Conservation (phyloP, 163 green algal species). For the Botryococcus braunii region DNA sequence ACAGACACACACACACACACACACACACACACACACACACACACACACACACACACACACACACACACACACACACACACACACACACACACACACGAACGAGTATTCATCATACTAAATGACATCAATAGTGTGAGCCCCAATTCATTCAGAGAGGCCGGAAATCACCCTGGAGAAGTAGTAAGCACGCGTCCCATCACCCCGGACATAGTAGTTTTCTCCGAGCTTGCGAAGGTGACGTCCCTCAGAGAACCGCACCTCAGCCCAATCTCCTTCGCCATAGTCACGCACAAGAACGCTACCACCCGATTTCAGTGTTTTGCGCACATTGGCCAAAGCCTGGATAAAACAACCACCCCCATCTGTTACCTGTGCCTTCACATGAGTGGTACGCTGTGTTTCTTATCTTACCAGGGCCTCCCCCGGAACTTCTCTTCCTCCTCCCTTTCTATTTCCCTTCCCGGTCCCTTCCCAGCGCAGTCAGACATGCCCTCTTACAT, state of each 20-base stretch:
- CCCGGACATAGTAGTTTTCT: conserved; percentile 54
- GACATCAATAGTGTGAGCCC: neutral
- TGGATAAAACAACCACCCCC: too few species aligned
- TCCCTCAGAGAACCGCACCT: conserved; percentile 36
- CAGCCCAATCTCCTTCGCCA: conserved; percentile 72
- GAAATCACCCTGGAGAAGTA: conserved; percentile 54
- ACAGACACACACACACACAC: neutral
- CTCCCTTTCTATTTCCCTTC: too few species aligned
- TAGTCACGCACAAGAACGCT: conserved; percentile 82
- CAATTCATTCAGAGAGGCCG: neutral
- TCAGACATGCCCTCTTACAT: too few species aligned
- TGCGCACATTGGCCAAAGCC: conserved; percentile 46
- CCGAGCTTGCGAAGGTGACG: conserved; percentile 30
- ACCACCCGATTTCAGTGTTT: conserved; percentile 55
- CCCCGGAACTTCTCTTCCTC: too few species aligned
- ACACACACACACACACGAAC: too few species aligned
- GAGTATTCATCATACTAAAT: neutral
- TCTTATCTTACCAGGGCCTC: too few species aligned
- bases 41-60: neutral
- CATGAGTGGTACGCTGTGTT: too few species aligned
- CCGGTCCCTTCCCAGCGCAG: too few species aligned
- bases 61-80: neutral
- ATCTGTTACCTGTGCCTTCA: too few species aligned
- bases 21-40: neutral
- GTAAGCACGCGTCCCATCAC: conserved; percentile 66